Percentiles rank a stretch among this genome's conserved stretches.
phyloP scores from a whole-genome alignment of 2,329 filamentous ascomycete species.

The Ophiostoma fasciatum region DNA sequence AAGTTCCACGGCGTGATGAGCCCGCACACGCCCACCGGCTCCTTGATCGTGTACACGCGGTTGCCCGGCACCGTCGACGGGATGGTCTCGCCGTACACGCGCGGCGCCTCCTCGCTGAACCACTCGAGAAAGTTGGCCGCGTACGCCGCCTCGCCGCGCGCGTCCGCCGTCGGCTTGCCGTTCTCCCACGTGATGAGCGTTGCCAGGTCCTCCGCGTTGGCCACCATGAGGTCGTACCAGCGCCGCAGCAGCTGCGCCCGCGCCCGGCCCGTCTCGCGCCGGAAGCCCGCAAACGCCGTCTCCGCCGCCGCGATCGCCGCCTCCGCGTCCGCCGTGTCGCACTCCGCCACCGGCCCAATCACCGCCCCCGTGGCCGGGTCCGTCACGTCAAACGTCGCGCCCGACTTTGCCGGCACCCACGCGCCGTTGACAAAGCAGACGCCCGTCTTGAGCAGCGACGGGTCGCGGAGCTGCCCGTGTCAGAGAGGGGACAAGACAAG shows the following conservation, averaged over 20 bases:
- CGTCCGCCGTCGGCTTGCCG: conserved; percentile 67
- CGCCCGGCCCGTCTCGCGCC: conserved; percentile 57
- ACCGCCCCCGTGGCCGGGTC: conserved; percentile 72
- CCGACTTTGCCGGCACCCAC: conserved; percentile 75
- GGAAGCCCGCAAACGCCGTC: conserved; percentile 58
- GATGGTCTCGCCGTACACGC: conserved; percentile 61
- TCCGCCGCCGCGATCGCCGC: conserved; percentile 72
- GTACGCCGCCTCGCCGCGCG: conserved; percentile 56
- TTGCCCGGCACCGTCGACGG: conserved; percentile 55
- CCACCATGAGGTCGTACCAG: conserved; percentile 70
- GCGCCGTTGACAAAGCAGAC: conserved; percentile 80
- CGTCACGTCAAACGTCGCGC: conserved; percentile 79
- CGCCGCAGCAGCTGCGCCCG: conserved; percentile 58
- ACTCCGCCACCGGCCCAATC: conserved; percentile 77
- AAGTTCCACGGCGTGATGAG: conserved; percentile 88
- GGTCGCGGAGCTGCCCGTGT: conserved; percentile 52
- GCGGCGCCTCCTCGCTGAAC: conserved; percentile 67
- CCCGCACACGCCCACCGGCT: conserved; percentile 72
- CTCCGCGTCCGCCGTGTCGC: conserved; percentile 62
- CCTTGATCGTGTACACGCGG: conserved; percentile 62
- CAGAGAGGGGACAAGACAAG: not conserved
- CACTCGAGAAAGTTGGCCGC: conserved; percentile 66
- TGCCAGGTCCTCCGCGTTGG: conserved; percentile 67
- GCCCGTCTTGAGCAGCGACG: conserved; percentile 70
- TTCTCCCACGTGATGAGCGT: conserved; percentile 83